These are phyloP conservation scores for Ogataea hybrid DNA, from an alignment of 1,139 yeast species.

Conservation along the genomic window DNA sequence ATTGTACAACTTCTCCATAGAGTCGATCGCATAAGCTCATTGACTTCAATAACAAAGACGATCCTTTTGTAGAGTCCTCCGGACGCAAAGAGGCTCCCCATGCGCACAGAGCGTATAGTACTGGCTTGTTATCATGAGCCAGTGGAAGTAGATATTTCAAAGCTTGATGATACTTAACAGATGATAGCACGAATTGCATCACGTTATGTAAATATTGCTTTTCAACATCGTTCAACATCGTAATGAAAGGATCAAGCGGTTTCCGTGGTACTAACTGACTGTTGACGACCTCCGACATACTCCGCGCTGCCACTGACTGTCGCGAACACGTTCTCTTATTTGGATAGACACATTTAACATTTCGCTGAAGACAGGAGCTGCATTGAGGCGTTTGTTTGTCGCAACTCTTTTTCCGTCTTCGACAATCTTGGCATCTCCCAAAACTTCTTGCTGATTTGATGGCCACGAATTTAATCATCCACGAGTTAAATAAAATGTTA, in stretches of 20 bases:
- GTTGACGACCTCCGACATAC: no score
- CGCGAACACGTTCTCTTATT: not conserved
- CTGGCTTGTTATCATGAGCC: constrained; percentile 30
- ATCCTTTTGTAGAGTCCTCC: constrained; percentile 6
- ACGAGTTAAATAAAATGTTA: no score
- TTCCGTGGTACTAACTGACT: not conserved
- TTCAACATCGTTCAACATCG: constrained; percentile 8
- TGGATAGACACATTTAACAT: constrained; percentile 18
- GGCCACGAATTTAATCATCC: constrained; percentile 15
- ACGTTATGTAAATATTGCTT: constrained; percentile 7
- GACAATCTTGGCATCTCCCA: constrained; percentile 28
- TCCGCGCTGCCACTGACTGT: no score
- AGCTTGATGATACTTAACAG: constrained; percentile 30
- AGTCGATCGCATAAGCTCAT: constrained; percentile 9
- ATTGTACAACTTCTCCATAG: constrained; percentile 1
- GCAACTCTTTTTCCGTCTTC: constrained; percentile 57
- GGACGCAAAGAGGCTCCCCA: constrained; percentile 18
- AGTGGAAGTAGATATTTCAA: constrained; percentile 33
- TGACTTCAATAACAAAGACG: constrained; percentile 14
- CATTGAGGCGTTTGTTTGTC: constrained; percentile 67
- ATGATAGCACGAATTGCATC: constrained; percentile 29
- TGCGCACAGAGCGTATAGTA: constrained; percentile 27
- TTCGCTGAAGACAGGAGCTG: constrained; percentile 46
- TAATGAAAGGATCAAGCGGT: not conserved
- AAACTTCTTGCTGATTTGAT: constrained; percentile 13